phyloP scores from a whole-genome alignment of 2,329 filamentous ascomycete species.

The Scortechinia acanthostroma region DNA sequence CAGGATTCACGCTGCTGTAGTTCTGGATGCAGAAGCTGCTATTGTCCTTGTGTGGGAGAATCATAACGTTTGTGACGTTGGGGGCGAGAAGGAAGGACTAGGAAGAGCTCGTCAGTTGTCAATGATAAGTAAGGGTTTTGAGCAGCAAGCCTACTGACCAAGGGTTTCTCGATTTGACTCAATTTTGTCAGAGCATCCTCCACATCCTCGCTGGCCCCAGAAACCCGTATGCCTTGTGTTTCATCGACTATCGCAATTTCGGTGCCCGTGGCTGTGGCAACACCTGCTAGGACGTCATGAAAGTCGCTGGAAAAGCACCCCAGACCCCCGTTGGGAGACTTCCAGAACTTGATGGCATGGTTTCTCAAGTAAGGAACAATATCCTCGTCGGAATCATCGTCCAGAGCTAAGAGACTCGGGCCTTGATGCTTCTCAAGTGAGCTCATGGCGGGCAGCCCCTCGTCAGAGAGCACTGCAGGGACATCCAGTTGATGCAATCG shows the following conservation, averaged over 20 bases:
- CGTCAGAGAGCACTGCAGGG: constrained; percentile 7
- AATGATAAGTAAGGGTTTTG: neutral
- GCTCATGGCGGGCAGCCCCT: constrained; percentile 2
- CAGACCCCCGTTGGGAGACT: constrained; percentile 9
- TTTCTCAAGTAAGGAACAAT: neutral
- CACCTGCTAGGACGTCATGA: constrained; percentile 9
- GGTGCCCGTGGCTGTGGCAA: constrained; percentile 12
- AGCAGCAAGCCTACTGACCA: constrained; percentile 12
- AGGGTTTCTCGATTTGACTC: constrained; percentile 12
- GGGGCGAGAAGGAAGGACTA: neutral
- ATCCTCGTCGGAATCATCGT: neutral
- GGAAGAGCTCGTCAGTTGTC: neutral
- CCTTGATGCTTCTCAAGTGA: neutral
- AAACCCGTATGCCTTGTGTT: neutral
- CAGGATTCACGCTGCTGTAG: neutral
- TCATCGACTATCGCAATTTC: neutral
- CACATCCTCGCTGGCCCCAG: constrained; percentile 13
- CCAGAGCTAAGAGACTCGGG: neutral
- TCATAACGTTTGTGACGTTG: neutral
- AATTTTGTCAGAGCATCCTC: constrained; percentile 16
- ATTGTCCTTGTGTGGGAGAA: neutral
- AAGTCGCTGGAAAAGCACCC: constrained; percentile 13
- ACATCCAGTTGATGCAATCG: constrained; percentile 15
- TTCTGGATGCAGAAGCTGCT: neutral
- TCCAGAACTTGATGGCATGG: constrained; percentile 12